Conservation (phyloP, 768 basidiomycete genomes). For the Termitomyces sp. region DNA sequence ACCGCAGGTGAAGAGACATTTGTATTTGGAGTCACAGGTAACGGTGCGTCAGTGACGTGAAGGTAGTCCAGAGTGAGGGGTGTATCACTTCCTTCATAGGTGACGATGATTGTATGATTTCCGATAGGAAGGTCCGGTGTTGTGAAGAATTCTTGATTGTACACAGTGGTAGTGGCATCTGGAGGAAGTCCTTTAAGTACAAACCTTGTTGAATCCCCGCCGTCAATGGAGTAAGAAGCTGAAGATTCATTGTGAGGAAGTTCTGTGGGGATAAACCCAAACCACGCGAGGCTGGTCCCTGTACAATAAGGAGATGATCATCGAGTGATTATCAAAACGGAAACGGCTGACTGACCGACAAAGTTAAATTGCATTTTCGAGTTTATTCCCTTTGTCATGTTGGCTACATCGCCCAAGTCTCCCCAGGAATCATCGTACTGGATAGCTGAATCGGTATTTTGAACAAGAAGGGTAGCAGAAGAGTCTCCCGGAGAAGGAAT, state of each 20-base stretch:
- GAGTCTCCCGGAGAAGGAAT: conserved; percentile 13
- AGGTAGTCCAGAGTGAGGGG: conserved; percentile 7
- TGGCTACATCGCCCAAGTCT: background rate
- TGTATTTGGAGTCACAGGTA: background rate
- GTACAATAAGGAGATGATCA: background rate
- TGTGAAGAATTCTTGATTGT: conserved; percentile 4
- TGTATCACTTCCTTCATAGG: background rate
- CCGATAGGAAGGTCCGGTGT: background rate
- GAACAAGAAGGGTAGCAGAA: background rate
- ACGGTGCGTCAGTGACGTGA: background rate
- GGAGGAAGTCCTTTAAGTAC: background rate
- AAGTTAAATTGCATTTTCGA: conserved; percentile 4
- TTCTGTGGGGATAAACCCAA: conserved; percentile 3
- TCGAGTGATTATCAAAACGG: background rate
- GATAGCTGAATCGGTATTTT: conserved; percentile 3
- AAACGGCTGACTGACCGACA: background rate
- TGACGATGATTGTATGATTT: conserved; percentile 4
- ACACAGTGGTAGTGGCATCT: background rate
- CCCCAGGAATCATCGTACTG: background rate
- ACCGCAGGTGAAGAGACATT: background rate
- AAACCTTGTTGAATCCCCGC: background rate
- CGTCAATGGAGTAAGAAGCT: background rate
- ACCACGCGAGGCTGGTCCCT: conserved; percentile 8
- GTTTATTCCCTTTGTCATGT: background rate
- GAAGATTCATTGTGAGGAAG: background rate